phyloP scores from a whole-genome alignment of 495 filamentous ascomycete species.

The Glutinoglossum americanum region DNA sequence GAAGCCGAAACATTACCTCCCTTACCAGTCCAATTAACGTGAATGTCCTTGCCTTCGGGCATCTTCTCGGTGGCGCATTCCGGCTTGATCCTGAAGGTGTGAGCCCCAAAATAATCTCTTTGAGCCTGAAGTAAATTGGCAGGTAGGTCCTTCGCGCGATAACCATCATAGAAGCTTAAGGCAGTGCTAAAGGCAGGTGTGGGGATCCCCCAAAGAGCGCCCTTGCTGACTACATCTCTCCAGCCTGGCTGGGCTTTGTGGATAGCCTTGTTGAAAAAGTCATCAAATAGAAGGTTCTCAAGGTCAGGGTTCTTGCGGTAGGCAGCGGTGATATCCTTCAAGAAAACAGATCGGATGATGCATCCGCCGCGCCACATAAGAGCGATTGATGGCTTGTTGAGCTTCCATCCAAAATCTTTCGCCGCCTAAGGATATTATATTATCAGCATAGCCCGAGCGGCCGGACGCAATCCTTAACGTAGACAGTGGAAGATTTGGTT shows the following conservation, averaged over 20 bases:
- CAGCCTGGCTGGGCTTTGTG: constrained; percentile 88
- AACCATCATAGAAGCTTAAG: constrained; percentile 93
- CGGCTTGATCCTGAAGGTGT: constrained; percentile 97
- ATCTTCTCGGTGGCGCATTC: constrained; percentile 66
- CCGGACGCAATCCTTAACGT: background rate
- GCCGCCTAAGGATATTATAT: constrained; percentile 39
- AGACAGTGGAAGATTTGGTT: constrained; percentile 11
- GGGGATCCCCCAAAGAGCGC: constrained; percentile 81
- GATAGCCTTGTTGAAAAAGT: constrained; percentile 99
- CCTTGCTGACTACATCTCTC: constrained; percentile 84
- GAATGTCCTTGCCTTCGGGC: constrained; percentile 71
- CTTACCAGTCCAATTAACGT: constrained; percentile 98
- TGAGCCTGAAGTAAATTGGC: constrained; percentile 97
- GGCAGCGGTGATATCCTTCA: constrained; percentile 95
- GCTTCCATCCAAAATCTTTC: constrained; percentile 90
- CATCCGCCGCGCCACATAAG: constrained; percentile 99
- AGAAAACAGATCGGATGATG: constrained; percentile 99
- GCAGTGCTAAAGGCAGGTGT: constrained; percentile 91
- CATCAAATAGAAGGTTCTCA: constrained; percentile 93
- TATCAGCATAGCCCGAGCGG: constrained; percentile 6
- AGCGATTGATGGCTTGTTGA: constrained; percentile 98
- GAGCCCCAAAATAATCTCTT: constrained; percentile 97
- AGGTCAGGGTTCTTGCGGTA: constrained; percentile 90
- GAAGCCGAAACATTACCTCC: constrained; percentile 93
- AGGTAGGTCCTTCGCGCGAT: constrained; percentile 82